These are phyloP conservation scores for Populus hybrid DNA, from an alignment of 441 rosid species.

Conservation along the genomic window DNA sequence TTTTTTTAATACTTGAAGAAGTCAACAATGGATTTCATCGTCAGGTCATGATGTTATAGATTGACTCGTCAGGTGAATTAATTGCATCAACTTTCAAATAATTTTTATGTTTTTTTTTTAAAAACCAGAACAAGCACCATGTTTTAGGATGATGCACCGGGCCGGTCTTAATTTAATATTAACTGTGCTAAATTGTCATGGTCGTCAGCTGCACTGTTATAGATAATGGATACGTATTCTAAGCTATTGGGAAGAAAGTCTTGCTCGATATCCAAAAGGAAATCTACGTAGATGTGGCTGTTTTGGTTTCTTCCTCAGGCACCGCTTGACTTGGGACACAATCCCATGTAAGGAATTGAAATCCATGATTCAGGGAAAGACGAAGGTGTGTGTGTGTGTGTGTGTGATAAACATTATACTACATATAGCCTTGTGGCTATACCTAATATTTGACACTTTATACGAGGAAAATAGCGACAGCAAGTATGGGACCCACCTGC, in stretches of 20 bases:
- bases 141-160: too few species aligned
- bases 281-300: too few species aligned
- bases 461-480: not conserved
- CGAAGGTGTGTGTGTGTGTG: not conserved
- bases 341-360: not conserved
- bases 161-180: too few species aligned
- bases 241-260: not conserved
- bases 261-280: not conserved
- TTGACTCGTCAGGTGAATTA: too few species aligned
- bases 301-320: not conserved
- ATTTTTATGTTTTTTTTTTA: too few species aligned
- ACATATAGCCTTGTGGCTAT: not conserved
- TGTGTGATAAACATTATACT: not conserved
- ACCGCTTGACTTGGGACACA: not conserved
- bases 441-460: not conserved
- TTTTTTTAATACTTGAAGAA: too few species aligned
- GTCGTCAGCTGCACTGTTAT: not conserved
- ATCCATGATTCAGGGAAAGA: not conserved
- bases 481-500: not conserved
- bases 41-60: too few species aligned
- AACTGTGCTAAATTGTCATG: not conserved
- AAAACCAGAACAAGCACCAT: too few species aligned
- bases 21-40: too few species aligned
- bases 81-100: too few species aligned
- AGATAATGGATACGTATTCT: not conserved